Evolutionary conservation across 2,329 filamentous ascomycete species (phyloP).

Genomic region (Cladosporium sp.): DNA sequence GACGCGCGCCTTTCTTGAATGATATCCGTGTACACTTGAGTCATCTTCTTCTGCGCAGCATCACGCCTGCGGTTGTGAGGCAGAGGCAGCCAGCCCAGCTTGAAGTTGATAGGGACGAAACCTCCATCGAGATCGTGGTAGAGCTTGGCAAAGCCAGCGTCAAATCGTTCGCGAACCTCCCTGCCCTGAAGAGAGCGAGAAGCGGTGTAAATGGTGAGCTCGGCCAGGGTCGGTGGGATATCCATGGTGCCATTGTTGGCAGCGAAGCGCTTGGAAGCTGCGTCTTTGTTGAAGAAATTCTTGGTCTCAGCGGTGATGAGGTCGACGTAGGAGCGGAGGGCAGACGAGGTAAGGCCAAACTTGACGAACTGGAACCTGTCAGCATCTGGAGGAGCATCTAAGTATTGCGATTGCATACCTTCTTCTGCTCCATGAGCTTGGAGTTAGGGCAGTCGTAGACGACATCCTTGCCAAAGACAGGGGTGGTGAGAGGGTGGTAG

Average conservation of each 20-base stretch:
- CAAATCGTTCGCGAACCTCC: constrained; percentile 75
- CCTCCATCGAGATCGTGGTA: constrained; percentile 90
- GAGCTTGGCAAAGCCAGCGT: constrained; percentile 72
- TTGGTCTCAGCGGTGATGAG: constrained; percentile 73
- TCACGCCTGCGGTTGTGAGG: constrained; percentile 85
- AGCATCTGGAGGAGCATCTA: neutral
- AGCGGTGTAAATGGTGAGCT: constrained; percentile 87
- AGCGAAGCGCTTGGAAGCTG: constrained; percentile 39
- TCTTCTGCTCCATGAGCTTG: constrained; percentile 95
- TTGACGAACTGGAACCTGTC: constrained; percentile 65
- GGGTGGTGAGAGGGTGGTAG: constrained; percentile 69
- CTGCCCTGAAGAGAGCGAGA: constrained; percentile 80
- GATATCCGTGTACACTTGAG: constrained; percentile 76
- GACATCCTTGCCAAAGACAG: constrained; percentile 76
- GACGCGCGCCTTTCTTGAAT: constrained; percentile 66
- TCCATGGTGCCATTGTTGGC: constrained; percentile 57
- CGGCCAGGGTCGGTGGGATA: constrained; percentile 71
- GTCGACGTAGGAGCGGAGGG: constrained; percentile 71
- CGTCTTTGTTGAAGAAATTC: constrained; percentile 65
- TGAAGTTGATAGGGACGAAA: constrained; percentile 85
- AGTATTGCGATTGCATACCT: constrained; percentile 51
- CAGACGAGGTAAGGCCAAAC: constrained; percentile 69
- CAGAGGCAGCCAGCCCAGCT: constrained; percentile 80
- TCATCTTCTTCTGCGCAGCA: constrained; percentile 72
- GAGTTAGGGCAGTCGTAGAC: constrained; percentile 88